phyloP scores from a whole-genome alignment of 495 filamentous ascomycete genomes.

The Aspergillus ellipticus region DNA sequence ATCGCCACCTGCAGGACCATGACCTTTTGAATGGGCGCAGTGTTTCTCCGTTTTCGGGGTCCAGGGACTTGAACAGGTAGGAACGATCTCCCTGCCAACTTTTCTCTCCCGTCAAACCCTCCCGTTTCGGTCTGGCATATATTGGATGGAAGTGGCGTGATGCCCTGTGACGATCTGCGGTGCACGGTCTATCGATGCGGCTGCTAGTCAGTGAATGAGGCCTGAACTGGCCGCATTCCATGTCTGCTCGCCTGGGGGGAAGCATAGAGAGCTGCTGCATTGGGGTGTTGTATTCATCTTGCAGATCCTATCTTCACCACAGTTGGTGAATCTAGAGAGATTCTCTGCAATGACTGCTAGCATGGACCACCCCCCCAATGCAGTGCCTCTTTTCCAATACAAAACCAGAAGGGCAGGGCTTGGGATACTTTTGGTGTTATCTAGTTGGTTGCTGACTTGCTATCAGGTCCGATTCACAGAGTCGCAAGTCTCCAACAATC shows the following conservation, averaged over 20 bases:
- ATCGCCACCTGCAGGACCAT: slow-evolving; percentile 18
- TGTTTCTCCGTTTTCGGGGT: slow-evolving; percentile 27
- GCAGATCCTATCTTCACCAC: neutral
- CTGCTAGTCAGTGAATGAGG: neutral
- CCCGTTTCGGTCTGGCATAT: neutral
- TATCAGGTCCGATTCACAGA: slow-evolving; percentile 23
- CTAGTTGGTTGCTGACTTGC: slow-evolving; percentile 1
- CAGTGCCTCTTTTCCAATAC: no score
- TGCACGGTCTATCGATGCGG: no score
- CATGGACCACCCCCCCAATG: neutral
- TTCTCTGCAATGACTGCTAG: neutral
- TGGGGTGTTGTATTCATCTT: neutral
- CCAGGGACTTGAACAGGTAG: slow-evolving; percentile 39
- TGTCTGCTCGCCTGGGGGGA: neutral
- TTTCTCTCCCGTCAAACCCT: neutral
- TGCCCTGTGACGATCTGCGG: no score
- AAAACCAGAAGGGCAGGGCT: no score
- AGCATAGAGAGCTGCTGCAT: neutral
- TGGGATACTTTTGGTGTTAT: neutral
- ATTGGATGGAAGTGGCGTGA: neutral
- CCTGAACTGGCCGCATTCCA: neutral
- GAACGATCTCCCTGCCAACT: slow-evolving; percentile 10
- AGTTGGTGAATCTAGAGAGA: neutral
- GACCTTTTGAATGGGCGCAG: slow-evolving; percentile 28
- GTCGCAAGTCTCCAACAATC: slow-evolving; percentile 15